These are phyloP conservation scores for Gnomoniopsis smithogilvyi DNA, from an alignment of 2,329 filamentous ascomycete genomes.

Conservation along the genomic window DNA sequence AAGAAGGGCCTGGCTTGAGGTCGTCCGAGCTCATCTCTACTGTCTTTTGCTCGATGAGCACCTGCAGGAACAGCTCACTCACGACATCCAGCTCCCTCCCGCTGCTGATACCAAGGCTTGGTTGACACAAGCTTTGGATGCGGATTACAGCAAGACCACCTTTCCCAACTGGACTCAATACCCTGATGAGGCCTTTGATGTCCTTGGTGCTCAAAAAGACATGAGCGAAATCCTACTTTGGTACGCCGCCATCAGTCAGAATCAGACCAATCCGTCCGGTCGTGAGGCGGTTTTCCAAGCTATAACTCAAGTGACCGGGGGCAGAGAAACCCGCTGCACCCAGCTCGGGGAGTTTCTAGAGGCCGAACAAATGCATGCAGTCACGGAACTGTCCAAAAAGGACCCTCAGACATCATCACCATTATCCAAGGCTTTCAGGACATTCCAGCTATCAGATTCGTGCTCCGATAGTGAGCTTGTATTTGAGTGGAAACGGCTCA, in stretches of 20 bases:
- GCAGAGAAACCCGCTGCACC: conserved; percentile 20
- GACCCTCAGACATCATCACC: conserved; percentile 2
- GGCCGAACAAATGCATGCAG: conserved; percentile 9
- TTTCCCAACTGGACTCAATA: conserved; percentile 10
- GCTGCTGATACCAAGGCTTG: conserved; percentile 2
- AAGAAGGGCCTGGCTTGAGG: conserved; percentile 16
- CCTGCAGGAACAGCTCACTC: neutral
- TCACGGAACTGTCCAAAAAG: conserved; percentile 9
- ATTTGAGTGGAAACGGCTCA: conserved; percentile 21
- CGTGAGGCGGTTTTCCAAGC: conserved; percentile 18
- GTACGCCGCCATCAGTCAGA: conserved; percentile 25
- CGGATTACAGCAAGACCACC: conserved; percentile 10
- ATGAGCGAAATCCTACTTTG: conserved; percentile 25
- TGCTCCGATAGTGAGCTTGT: neutral
- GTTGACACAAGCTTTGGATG: conserved; percentile 3
- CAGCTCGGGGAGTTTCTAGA: conserved; percentile 15
- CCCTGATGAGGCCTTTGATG: conserved; percentile 18
- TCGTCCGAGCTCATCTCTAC: conserved; percentile 12
- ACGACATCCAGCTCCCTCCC: conserved; percentile 8
- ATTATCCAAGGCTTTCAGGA: conserved; percentile 10
- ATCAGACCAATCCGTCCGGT: conserved; percentile 20
- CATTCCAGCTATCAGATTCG: conserved; percentile 1
- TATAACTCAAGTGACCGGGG: conserved; percentile 19
- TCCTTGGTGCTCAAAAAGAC: conserved; percentile 22
- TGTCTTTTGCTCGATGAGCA: conserved; percentile 11